Percentiles rank a stretch among this genome's conserved stretches.
Conservation (phyloP, 495 filamentous ascomycete species). For the Penicillium herquei region DNA sequence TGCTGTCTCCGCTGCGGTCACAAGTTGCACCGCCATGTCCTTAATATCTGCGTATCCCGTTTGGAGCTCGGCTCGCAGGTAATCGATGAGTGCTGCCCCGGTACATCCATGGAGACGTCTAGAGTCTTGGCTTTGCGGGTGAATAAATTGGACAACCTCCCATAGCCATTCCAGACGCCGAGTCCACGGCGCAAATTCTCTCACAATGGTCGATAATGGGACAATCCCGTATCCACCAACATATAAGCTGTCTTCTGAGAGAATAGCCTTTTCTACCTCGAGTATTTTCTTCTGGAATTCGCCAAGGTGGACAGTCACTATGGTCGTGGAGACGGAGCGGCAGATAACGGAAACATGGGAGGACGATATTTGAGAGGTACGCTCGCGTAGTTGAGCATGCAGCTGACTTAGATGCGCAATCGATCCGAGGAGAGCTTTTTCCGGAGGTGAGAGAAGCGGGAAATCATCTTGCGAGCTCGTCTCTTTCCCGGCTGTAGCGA, state of each 20-base stretch:
- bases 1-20: constrained; percentile 76
- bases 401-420: constrained; percentile 72
- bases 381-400: constrained; percentile 64
- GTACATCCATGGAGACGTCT: constrained; percentile 36
- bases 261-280: constrained; percentile 74
- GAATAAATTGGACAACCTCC: constrained; percentile 66
- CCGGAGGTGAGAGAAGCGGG: constrained; percentile 67
- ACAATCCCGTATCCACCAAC: constrained; percentile 93
- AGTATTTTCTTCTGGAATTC: constrained; percentile 80
- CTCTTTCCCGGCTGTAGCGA: constrained; percentile 48
- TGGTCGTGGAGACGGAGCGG: constrained; percentile 80
- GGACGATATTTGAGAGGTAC: constrained; percentile 62
- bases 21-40: constrained; percentile 64
- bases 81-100: constrained; percentile 73
- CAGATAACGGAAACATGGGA: constrained; percentile 76
- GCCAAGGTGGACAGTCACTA: constrained; percentile 69
- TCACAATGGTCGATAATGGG: constrained; percentile 78
- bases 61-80: constrained; percentile 66
- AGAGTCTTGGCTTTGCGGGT: constrained; percentile 31
- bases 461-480: constrained; percentile 39
- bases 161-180: constrained; percentile 84
- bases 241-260: constrained; percentile 65
- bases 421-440: constrained; percentile 75
- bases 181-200: constrained; percentile 81
- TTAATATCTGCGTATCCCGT: constrained; percentile 91